Evolutionary conservation across 169 alveolate genomes (phyloP), one percentile per base, ranked within the genome.

Genomic region (Eimeria zaria): DNA sequence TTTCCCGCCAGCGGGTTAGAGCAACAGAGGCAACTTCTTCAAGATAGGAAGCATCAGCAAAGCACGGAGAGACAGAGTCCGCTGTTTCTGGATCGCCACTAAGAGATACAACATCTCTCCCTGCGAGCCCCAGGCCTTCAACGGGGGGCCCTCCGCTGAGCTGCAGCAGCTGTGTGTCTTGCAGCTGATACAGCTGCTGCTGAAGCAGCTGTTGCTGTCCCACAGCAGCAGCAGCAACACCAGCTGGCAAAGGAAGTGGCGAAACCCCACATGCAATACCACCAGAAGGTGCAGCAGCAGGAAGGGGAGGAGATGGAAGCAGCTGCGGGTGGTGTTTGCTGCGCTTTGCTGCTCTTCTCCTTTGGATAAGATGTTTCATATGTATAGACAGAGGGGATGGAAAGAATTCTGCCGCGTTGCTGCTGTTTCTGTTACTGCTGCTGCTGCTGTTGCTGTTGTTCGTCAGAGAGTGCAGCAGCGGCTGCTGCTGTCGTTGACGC

Each of bases 131-230:
- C 0, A 64, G 62, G 11, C 81, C 94, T 20, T 58, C 78, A 5
- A n/a, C 69, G 30, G 36, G 83, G 9, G 83, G 27, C 62, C 64
- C 81, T 53, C 94, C 94, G 41, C 58, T 22, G 14, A 87, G 83
- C 83, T 62, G 48, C 83, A 87, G 94, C 53, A 62, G 94, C 83
- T 62, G 94, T 20, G 16, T 62, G 91, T 83, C 91, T 30, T 87
- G 94, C 64, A 62, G 83, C 67, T 87, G 94, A 30, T 20, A 36
- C 18, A 62, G 94, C 94, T 87, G 94, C 78, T 87, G 83, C 83
- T 87, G 94, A 22, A 62, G 94, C 30, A 87, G 94, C 81, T 87
- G 94, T 83, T 87, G 94, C 41, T 62, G 94, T 12, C 91, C 91
- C n/a, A 83, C 76, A n/a, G 91, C 91, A 51, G 91, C 91, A 48